These are phyloP conservation scores for Haberlea rhodopensis DNA, from an alignment of 257 asterid species.

Conservation along the genomic window DNA sequence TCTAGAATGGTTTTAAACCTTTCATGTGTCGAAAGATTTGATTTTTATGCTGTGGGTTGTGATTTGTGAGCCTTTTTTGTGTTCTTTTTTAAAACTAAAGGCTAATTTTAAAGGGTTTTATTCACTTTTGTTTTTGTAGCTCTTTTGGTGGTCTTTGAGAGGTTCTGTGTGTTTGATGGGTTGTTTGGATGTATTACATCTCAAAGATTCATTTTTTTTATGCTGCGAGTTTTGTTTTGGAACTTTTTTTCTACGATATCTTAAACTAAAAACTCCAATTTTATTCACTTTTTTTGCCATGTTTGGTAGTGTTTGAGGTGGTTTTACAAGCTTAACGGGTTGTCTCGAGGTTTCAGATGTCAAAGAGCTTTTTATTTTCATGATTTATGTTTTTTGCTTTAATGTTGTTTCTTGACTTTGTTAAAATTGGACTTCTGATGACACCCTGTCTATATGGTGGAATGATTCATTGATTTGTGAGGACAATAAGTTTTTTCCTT, in stretches of 20 bases:
- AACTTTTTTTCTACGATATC: background rate
- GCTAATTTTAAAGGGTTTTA: background rate
- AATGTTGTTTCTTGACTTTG: slow-evolving; percentile 14
- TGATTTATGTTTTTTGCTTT: slow-evolving; percentile 13
- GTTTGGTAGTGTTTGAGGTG: background rate
- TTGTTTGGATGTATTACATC: background rate
- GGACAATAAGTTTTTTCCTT: slow-evolving; percentile 17
- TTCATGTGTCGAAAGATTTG: background rate
- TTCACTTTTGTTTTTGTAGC: background rate
- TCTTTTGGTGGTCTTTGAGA: background rate
- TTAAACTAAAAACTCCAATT: no score
- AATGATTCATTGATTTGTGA: slow-evolving; percentile 24
- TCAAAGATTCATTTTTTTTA: slow-evolving; percentile 23
- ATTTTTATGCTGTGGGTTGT: background rate
- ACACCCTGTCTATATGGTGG: slow-evolving; percentile 31
- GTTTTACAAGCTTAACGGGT: background rate
- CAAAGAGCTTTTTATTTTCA: slow-evolving; percentile 18
- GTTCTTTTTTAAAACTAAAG: no score
- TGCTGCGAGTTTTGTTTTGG: no score
- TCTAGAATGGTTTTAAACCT: background rate
- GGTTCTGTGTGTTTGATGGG: background rate
- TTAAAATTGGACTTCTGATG: slow-evolving; percentile 19
- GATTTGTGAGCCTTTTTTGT: background rate
- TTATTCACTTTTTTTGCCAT: background rate
- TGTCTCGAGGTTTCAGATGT: background rate